Evolutionary conservation across 345 rosid species (phyloP).

Genomic region (Eucalyptus erythrocorys): DNA sequence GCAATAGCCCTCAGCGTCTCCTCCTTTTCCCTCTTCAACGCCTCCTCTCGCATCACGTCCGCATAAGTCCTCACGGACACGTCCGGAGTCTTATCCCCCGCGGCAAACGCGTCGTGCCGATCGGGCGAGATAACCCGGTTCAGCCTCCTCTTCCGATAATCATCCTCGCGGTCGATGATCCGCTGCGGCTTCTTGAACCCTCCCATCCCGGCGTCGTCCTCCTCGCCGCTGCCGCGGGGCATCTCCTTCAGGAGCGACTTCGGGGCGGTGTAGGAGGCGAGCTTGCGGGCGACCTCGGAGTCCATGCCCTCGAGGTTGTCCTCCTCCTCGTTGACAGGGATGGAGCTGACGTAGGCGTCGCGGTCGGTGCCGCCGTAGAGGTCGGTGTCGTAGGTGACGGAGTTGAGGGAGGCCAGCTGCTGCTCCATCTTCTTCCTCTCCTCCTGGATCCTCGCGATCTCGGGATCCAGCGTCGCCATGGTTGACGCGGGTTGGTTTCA

Average conservation of each 20-base stretch:
- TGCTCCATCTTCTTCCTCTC: conserved; percentile 65
- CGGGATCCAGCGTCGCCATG: conserved; percentile 38
- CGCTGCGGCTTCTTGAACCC: conserved; percentile 59
- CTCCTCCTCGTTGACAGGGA: conserved; percentile 83
- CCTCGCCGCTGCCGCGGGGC: conserved; percentile 56
- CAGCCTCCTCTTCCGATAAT: conserved; percentile 75
- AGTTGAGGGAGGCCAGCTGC: conserved; percentile 61
- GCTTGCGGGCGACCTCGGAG: conserved; percentile 60
- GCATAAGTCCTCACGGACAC: conserved; percentile 60
- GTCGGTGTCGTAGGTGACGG: conserved; percentile 66
- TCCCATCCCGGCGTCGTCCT: conserved; percentile 39
- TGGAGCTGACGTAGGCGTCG: conserved; percentile 50
- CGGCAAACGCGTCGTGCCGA: conserved; percentile 80
- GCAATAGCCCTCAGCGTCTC: conserved; percentile 40
- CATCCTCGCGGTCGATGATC: conserved; percentile 93
- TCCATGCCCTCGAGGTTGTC: conserved; percentile 54
- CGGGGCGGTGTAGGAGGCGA: conserved; percentile 89
- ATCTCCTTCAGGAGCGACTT: conserved; percentile 66
- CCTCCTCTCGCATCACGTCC: conserved; percentile 85
- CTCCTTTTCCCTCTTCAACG: conserved; percentile 71
- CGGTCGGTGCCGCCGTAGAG: conserved; percentile 73
- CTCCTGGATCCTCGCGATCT: conserved; percentile 81
- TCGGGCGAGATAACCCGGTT: conserved; percentile 85
- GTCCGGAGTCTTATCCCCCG: conserved; percentile 94
- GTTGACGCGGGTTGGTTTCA: background rate